phyloP scores from a whole-genome alignment of 495 filamentous ascomycete genomes.

The Ascodesmis nigricans region DNA sequence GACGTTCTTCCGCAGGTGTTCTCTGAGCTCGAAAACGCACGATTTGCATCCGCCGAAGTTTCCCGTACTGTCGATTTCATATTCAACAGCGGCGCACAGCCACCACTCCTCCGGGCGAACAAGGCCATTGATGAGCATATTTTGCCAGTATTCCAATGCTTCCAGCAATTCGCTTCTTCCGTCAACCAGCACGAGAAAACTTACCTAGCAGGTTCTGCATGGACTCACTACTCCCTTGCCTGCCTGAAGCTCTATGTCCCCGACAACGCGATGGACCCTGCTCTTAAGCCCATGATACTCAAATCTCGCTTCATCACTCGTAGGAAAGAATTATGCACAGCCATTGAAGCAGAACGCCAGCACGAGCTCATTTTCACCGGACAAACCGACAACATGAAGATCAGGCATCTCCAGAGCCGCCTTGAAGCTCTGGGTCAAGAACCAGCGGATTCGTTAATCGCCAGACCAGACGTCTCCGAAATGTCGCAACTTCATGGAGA shows the following conservation, averaged over 20 bases:
- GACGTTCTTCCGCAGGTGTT: too few relatives aligned
- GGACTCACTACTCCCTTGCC: slow-evolving; percentile 41
- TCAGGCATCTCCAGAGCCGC: slow-evolving; percentile 35
- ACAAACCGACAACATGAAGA: slow-evolving; percentile 38
- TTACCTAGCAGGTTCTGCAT: slow-evolving; percentile 25
- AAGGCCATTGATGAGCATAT: neutral
- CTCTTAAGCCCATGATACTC: slow-evolving; percentile 50
- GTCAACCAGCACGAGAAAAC: neutral
- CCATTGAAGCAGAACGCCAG: slow-evolving; percentile 35
- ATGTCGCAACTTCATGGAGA: slow-evolving; percentile 57
- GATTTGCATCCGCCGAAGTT: too few relatives aligned
- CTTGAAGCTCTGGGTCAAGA: slow-evolving; percentile 39
- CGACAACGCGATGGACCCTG: slow-evolving; percentile 67
- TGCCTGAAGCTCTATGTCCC: slow-evolving; percentile 65
- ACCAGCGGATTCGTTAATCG: slow-evolving; percentile 34
- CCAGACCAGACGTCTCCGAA: slow-evolving; percentile 43
- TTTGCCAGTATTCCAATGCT: neutral
- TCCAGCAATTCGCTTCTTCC: neutral
- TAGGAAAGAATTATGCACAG: slow-evolving; percentile 30
- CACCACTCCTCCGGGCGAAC: too few relatives aligned
- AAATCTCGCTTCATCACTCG: slow-evolving; percentile 39
- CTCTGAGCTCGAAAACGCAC: too few relatives aligned
- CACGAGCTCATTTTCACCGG: slow-evolving; percentile 52
- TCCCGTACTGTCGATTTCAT: too few relatives aligned
- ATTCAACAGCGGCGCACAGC: too few relatives aligned